A percentile compares a stretch with the other conserved stretches of the same genome.
Evolutionary conservation across 108 stramenopile species (phyloP).

Genomic region (Fistulifera pelliculosa): DNA sequence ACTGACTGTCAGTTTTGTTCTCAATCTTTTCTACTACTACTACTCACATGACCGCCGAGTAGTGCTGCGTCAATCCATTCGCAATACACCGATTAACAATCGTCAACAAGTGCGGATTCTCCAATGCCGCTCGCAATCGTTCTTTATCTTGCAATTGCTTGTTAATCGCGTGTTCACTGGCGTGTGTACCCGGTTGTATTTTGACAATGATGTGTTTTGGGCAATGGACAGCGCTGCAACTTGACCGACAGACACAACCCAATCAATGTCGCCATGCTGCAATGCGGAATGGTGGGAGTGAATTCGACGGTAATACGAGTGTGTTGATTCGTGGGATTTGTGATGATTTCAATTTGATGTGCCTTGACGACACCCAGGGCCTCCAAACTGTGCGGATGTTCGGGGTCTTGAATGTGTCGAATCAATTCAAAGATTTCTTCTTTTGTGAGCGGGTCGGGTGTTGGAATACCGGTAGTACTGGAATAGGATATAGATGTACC

Average conservation of each 20-base stretch:
- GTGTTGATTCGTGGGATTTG: neutral
- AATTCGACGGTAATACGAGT: neutral
- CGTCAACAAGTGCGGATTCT: conserved; percentile 93
- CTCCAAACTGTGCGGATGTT: conserved; percentile 96
- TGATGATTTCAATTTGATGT: conserved; percentile 42
- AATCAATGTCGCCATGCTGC: conserved; percentile 98
- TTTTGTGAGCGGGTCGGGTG: conserved; percentile 42
- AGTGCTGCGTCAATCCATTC: conserved; percentile 34
- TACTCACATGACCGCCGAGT: too few relatives aligned
- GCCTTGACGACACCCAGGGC: conserved; percentile 89
- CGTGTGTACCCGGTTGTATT: conserved; percentile 94
- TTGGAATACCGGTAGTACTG: too few relatives aligned
- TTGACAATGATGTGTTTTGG: conserved; percentile 82
- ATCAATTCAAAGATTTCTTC: conserved; percentile 95
- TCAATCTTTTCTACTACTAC: too few relatives aligned
- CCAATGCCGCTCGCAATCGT: conserved; percentile 94
- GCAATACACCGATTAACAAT: conserved; percentile 95
- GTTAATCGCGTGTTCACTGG: conserved; percentile 91
- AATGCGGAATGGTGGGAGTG: conserved; percentile 85
- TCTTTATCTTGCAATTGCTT: conserved; percentile 99
- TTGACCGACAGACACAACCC: conserved; percentile 94
- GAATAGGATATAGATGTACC: too few relatives aligned
- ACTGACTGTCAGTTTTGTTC: too few relatives aligned
- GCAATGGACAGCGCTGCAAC: conserved; percentile 85
- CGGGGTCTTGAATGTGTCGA: conserved; percentile 96